Evolutionary conservation across 768 basidiomycete genomes (phyloP), one percentile per base, ranked within the genome.

Genomic region (Trametes sanguinea): DNA sequence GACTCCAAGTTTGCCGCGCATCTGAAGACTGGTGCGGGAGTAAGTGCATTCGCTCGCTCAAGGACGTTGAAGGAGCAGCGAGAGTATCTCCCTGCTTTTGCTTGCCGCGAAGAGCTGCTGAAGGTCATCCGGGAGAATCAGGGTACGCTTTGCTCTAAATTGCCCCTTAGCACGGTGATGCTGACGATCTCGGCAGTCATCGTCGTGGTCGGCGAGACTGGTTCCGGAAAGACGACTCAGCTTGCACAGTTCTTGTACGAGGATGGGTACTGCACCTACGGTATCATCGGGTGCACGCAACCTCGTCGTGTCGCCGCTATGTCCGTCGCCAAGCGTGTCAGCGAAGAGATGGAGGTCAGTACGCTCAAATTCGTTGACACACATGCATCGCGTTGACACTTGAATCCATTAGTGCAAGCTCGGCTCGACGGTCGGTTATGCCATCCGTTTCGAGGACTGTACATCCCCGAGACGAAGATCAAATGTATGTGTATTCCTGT

Each of bases 271-370:
- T 92, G 95, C 66, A 73, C 83, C 4, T 83, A 87, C 76, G 96
- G 96, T 16, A 81, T 98, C 45, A 87, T 99, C 52, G 96, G 96
- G 10, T 99, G 97, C 71, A 99, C 97, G 0, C 97, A 99, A 72
- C 97, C 97, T 51, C 85, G 97, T 68, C 95, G 97, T 78, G 97
- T 99, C 32, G 97, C 97, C 47, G 97, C 97, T 14, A 98, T 99
- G 97, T 95, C 93, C 9, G 97, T 98, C 6, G 97, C 97, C n/a
- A 98, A 99, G 78, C 95, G 97, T 75, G 97, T 99, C 60, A 95
- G 94, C 70, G 97, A 99, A 72, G 97, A 99, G 77, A 98, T 99
- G 90, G 93, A 97, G 85, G 92, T 92, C 48, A 57, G 85, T 71
- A 30, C 29, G 7, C 54, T 22, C 6, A 45, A 55, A 51, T 33